Base-by-base conservation (phyloP, 306 rosid genomes). In the Albizia julibrissin region DNA sequence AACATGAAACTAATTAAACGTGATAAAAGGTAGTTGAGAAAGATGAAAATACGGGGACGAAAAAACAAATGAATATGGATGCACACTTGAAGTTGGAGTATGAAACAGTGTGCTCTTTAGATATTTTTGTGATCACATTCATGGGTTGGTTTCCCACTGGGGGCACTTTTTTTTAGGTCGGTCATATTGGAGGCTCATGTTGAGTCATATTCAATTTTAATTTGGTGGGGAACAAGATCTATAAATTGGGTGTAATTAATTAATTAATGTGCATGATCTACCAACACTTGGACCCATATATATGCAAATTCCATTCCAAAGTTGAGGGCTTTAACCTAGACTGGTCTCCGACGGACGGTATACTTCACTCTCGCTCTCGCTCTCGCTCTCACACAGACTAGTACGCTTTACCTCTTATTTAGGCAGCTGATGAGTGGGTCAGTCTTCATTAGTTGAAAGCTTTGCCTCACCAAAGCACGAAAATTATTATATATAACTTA, bases 151-250 rank as follows among this genome's bases (percentile, higher is more conserved):
- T 47, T 69, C 67, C 81, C 86, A 69, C 83, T 42, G 16, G 3
- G 62, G 77, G 78, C 85, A 70, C 52, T 34, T 80, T 76, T 50
- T 73, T 73, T 84, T 1, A 10, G 65, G 65, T 11, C 49, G 43
- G 74, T 80, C 92, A 77, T 69, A 80, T 74, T 66, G 86, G 69
- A 62, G 5, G 59, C 66, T 81, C 65, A 66, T 74, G 84, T 77
- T 79, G 0, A 79, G 86, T 88, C 90, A 82, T 70, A 69, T 84
- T 88, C 91, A 72, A 19, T 77, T 73, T 42, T 50, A 39, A 52
- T 83, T 37, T 43, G 43, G 15, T 72, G 50, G 61, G 71, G 80
- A 54, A 54, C 62, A 21, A 7, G 62, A 8, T 21, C 10, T 0
- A 29, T 14, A 31, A 65, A 6, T 5, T 29, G 42, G 39, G 69